A percentile compares a stretch with the other conserved stretches of the same genome.
phyloP scores from a whole-genome alignment of 352 stramenopile genomes.

The Pythium plurisporium region DNA sequence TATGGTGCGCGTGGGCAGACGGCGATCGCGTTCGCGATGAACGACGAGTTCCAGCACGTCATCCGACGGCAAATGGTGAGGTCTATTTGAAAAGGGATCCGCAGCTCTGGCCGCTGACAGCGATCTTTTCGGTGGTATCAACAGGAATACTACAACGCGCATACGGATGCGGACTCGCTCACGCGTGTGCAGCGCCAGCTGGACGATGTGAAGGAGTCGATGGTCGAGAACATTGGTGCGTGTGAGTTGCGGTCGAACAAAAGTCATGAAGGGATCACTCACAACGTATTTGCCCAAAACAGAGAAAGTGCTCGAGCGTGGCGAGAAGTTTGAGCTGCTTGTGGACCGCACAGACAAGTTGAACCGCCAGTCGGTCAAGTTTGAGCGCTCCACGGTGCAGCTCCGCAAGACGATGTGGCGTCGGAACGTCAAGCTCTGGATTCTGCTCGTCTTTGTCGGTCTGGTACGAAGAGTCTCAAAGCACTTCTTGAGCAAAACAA shows the following conservation, averaged over 20 bases:
- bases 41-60: slow-evolving; percentile 94
- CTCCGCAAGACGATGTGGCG: slow-evolving; percentile 88
- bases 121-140: too few relatives aligned
- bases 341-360: slow-evolving; percentile 94
- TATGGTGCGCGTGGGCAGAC: slow-evolving; percentile 80
- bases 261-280: not conserved
- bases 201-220: slow-evolving; percentile 97
- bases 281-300: not conserved
- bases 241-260: not conserved
- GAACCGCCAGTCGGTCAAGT: slow-evolving; percentile 96
- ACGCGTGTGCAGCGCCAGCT: slow-evolving; percentile 93
- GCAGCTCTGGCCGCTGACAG: too few relatives aligned
- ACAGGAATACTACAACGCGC: slow-evolving; percentile 82
- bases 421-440: slow-evolving; percentile 86
- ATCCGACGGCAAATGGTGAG: slow-evolving; percentile 92
- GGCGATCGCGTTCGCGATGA: slow-evolving; percentile 97
- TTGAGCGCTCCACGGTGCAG: slow-evolving; percentile 89
- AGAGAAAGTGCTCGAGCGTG: slow-evolving; percentile 97
- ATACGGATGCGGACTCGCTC: slow-evolving; percentile 91
- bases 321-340: slow-evolving; percentile 97
- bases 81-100: too few relatives aligned
- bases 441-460: slow-evolving; percentile 67
- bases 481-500: too few relatives aligned
- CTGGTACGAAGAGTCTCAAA: slow-evolving; percentile 50
- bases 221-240: slow-evolving; percentile 97